Base-by-base conservation (phyloP, 2,329 filamentous ascomycete genomes). In the Akanthomyces lecanii region DNA sequence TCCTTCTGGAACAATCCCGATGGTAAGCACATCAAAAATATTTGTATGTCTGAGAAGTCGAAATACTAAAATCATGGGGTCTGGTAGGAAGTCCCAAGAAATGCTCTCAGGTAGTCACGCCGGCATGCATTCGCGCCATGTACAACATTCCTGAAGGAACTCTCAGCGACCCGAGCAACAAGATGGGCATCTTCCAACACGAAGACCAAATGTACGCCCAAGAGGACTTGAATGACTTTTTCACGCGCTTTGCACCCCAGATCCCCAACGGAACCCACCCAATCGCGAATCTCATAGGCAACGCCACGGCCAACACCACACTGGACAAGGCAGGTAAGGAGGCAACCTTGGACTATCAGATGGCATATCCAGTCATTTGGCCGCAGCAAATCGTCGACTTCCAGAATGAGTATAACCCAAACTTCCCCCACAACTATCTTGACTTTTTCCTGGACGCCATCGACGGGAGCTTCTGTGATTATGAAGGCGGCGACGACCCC, bases 381-480 rank as follows among this genome's bases (percentile, higher is more conserved):
- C 82, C 82, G 1, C 81, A 83, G 66, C 75, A 74, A n/a, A 71
- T 78, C 0, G 77, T 78, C 2, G 68, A 80, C 1, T 81, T 73
- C 66, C 56, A 40, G 40, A 71, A 69, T 16, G 71, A 69, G 67
- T 64, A 66, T n/a, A 38, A 56, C 40, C 10, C n/a, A 1, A 18
- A 42, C 4, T 40, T 47, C 7, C 40, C 40, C 0, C 12, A 47
- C 1, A 28, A 28, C 14, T 50, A 47, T 14, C 50, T 59, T 18
- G 45, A 59, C 45, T 50, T 50, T 42, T 81, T 83, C 68, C 75
- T 81, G 50, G 80, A 83, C 62, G 81, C 81, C 36, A 75, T 83
- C 47, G 81, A 83, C 66, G 81, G 80, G 4, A 78, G 76, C 10
- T 81, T 78, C 65, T 73, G 73, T n/a, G 80, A 80, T 1, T 82